Percentiles rank a stretch among this genome's conserved stretches.
Conservation (phyloP, 169 alveolate genomes). For the Eimeria tenella region DNA sequence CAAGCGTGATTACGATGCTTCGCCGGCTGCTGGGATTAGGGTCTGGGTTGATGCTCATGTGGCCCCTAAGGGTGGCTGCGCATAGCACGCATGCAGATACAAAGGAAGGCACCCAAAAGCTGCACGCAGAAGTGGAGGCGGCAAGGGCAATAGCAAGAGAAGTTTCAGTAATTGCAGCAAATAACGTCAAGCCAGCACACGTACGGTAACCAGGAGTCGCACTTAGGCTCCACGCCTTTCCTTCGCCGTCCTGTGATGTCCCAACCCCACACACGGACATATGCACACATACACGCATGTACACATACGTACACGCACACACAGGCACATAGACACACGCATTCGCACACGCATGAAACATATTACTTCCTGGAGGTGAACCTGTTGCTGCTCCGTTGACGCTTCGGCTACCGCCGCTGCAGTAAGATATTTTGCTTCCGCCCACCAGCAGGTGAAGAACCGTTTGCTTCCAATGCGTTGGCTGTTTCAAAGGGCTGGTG, state of each 20-base stretch:
- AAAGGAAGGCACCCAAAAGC: neutral
- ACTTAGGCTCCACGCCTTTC: no score
- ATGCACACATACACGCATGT: no score
- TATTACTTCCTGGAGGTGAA: neutral
- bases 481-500: conserved; percentile 22
- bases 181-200: no score
- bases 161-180: no score
- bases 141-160: no score
- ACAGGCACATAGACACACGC: no score
- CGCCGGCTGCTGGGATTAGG: conserved; percentile 40
- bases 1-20: conserved; percentile 36
- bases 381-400: neutral
- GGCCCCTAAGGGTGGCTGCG: neutral
- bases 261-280: no score
- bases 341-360: neutral
- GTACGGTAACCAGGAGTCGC: no score
- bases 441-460: conserved; percentile 53
- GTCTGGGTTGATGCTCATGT: conserved; percentile 42
- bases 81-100: neutral
- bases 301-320: no score
- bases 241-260: no score
- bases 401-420: neutral
- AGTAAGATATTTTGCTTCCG: neutral
- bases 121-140: no score
- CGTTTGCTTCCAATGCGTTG: conserved; percentile 78